Conservation (phyloP, 345 rosid species). For the Hibiscus tridactylites region DNA sequence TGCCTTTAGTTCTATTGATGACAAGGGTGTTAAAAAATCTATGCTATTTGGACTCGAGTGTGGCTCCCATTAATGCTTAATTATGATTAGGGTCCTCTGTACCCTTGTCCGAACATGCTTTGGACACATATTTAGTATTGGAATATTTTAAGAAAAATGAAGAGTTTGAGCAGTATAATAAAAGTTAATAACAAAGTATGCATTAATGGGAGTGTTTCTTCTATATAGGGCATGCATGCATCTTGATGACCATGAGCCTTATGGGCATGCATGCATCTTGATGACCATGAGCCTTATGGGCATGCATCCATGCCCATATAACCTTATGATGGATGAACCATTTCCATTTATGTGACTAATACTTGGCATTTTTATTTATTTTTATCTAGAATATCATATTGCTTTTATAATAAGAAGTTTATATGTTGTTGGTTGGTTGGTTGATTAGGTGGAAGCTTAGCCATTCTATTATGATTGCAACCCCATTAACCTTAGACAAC, state of each 20-base stretch:
- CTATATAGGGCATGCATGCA: neutral
- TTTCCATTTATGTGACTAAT: too few species aligned
- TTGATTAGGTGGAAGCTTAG: neutral
- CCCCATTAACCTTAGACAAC: neutral
- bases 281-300: neutral
- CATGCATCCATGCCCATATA: too few species aligned
- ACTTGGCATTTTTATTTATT: too few species aligned
- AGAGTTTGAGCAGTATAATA: too few species aligned
- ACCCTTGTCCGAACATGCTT: too few species aligned
- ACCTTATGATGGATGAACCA: too few species aligned
- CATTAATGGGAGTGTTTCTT: neutral
- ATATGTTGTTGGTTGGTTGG: neutral
- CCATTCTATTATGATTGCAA: neutral
- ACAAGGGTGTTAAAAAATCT: neutral
- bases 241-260: neutral
- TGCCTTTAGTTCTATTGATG: neutral
- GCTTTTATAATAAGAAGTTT: too few species aligned
- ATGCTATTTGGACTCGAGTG: neutral
- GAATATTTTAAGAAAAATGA: too few species aligned
- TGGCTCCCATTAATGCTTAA: neutral
- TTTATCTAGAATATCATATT: too few species aligned
- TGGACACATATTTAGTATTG: too few species aligned
- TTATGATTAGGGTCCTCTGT: too few species aligned
- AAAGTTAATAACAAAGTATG: neutral
- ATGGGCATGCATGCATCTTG: neutral